Percentiles rank a stretch among this genome's conserved stretches.
These are phyloP conservation scores for Hydrangea macrophylla DNA, from an alignment of 148 eudicot species.

Conservation along the genomic window DNA sequence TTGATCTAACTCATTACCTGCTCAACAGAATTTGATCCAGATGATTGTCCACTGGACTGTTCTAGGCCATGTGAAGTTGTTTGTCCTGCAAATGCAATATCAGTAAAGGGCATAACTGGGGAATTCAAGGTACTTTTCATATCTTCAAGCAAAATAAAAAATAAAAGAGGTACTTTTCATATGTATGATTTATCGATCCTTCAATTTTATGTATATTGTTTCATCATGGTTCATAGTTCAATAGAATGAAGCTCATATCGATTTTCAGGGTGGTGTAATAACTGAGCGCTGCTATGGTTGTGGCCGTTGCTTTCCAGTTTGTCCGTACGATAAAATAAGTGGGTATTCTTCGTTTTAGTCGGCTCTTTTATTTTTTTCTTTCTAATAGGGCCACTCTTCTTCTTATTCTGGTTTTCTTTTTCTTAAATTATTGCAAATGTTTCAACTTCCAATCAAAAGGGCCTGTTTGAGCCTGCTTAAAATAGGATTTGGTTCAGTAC, in stretches of 20 bases:
- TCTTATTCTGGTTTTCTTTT: not conserved
- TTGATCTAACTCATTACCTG: conserved; percentile 7
- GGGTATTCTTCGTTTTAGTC: conserved; percentile 3
- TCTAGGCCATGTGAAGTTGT: conserved; percentile 83
- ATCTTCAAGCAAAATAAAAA: no score
- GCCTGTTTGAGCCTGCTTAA: no score
- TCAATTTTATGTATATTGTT: not conserved
- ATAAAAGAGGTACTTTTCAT: no score
- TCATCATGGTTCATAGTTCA: not conserved
- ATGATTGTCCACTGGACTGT: conserved; percentile 81
- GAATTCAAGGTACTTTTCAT: conserved; percentile 34
- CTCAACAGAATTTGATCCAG: conserved; percentile 73
- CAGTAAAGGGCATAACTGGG: conserved; percentile 23
- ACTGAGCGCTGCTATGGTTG: conserved; percentile 93
- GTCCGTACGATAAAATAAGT: conserved; percentile 93
- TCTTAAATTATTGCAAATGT: not conserved
- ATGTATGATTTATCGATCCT: not conserved
- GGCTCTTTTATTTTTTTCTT: not conserved
- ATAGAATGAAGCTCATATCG: not conserved
- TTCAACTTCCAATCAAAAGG: no score
- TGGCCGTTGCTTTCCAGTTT: conserved; percentile 84
- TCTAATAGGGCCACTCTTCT: not conserved
- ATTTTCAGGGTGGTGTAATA: conserved; percentile 69
- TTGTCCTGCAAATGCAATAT: conserved; percentile 91
- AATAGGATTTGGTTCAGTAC: no score